Conservation (phyloP, 169 alveolate genomes). For the Cryptosporidium ryanae region DNA sequence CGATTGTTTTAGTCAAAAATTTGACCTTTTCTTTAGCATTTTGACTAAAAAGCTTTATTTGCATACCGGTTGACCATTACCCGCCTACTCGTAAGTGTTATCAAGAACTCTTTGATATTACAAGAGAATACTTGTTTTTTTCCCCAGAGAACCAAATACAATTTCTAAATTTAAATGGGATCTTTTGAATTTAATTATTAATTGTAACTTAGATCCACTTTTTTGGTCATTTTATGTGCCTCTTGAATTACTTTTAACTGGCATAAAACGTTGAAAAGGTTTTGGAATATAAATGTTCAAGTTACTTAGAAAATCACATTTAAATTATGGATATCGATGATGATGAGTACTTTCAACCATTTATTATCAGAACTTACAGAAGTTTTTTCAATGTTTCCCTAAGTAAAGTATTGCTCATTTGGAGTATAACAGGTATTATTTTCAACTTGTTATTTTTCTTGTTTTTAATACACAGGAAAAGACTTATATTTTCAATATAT, state of each 20-base stretch:
- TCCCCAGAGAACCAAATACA: too few species aligned
- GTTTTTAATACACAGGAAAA: conserved; percentile 5
- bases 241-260: too few species aligned
- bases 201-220: too few species aligned
- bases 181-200: neutral
- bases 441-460: conserved; percentile 21
- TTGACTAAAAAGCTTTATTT: too few species aligned
- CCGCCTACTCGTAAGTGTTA: too few species aligned
- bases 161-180: neutral
- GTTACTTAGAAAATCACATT: neutral
- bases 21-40: neutral
- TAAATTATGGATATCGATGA: conserved; percentile 2
- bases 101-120: too few species aligned
- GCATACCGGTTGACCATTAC: too few species aligned
- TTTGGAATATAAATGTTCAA: too few species aligned
- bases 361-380: conserved; percentile 21
- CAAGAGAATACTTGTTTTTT: too few species aligned
- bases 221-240: too few species aligned
- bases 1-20: neutral
- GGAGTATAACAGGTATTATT: conserved; percentile 30
- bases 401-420: conserved; percentile 17
- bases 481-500: conserved; percentile 19
- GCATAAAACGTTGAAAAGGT: too few species aligned
- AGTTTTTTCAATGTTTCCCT: conserved; percentile 27
- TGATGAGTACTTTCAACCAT: conserved; percentile 15